A percentile compares a stretch with the other conserved stretches of the same genome.
phyloP scores from a whole-genome alignment of 306 rosid genomes.

The Casuarina equisetifolia region DNA sequence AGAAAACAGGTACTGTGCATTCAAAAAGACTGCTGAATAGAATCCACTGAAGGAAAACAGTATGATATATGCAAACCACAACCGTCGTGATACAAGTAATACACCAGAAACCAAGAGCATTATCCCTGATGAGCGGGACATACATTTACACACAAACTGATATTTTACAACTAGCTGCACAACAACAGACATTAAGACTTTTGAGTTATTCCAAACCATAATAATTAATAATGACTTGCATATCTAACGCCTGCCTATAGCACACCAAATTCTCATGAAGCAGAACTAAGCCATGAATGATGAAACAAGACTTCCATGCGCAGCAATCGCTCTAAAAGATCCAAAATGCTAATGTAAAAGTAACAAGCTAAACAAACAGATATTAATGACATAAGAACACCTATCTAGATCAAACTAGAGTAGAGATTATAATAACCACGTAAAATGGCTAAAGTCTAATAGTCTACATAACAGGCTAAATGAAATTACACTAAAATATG shows the following conservation, averaged over 20 bases:
- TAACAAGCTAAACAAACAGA: not conserved
- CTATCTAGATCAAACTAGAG: slow-evolving; percentile 16
- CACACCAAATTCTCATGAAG: not conserved
- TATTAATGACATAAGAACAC: not conserved
- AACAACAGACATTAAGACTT: not conserved
- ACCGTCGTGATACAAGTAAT: too few species aligned
- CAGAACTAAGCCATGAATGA: not conserved
- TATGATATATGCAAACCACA: too few species aligned
- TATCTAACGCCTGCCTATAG: not conserved
- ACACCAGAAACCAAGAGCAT: too few species aligned
- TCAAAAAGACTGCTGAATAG: too few species aligned
- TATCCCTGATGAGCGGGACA: too few species aligned
- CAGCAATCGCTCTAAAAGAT: slow-evolving; percentile 6
- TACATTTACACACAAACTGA: too few species aligned
- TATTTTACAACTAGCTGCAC: not conserved
- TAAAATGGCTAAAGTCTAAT: slow-evolving; percentile 27
- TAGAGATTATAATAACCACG: slow-evolving; percentile 17
- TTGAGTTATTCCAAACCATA: not conserved
- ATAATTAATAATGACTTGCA: not conserved
- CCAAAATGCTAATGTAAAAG: slow-evolving; percentile 5
- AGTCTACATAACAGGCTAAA: slow-evolving; percentile 20
- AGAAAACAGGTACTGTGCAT: too few species aligned
- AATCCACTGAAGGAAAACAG: too few species aligned
- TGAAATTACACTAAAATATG: slow-evolving; percentile 27
- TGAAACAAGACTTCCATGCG: not conserved